Percentiles rank a stretch among this genome's conserved stretches.
phyloP scores from a whole-genome alignment of 345 rosid species.

The Hevea brasiliensis region DNA sequence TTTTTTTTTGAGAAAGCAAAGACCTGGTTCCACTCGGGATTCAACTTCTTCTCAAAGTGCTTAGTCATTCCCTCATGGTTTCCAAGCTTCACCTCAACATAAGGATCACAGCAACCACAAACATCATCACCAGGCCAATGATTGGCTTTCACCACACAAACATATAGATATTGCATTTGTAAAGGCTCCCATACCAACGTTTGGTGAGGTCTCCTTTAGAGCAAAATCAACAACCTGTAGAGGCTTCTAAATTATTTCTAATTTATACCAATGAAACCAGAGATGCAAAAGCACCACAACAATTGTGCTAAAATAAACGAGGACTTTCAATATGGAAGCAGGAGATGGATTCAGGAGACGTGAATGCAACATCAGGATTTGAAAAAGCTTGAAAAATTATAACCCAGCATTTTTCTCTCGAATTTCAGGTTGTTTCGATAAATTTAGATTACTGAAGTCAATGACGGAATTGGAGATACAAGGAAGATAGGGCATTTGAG shows the following conservation, averaged over 20 bases:
- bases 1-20: slow-evolving; percentile 34
- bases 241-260: slow-evolving; percentile 29
- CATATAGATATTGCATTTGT: slow-evolving; percentile 36
- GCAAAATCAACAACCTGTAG: slow-evolving; percentile 29
- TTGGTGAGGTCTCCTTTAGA: slow-evolving; percentile 39
- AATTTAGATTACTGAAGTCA: neutral
- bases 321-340: slow-evolving; percentile 11
- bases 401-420: neutral
- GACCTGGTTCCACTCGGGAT: slow-evolving; percentile 37
- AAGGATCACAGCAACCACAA: slow-evolving; percentile 32
- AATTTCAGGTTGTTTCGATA: neutral
- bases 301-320: neutral
- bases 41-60: slow-evolving; percentile 31
- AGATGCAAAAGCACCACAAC: slow-evolving; percentile 1
- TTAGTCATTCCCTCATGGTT: slow-evolving; percentile 30
- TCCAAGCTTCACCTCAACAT: slow-evolving; percentile 32
- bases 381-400: neutral
- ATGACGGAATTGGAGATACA: too few relatives aligned
- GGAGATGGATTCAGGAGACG: neutral
- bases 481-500: too few relatives aligned
- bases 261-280: slow-evolving; percentile 7
- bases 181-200: slow-evolving; percentile 27
- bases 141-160: slow-evolving; percentile 34
- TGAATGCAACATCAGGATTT: neutral
- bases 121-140: slow-evolving; percentile 27